Evolutionary conservation across 2,329 filamentous ascomycete species (phyloP).

Genomic region (Pseudomassariella vexata): DNA sequence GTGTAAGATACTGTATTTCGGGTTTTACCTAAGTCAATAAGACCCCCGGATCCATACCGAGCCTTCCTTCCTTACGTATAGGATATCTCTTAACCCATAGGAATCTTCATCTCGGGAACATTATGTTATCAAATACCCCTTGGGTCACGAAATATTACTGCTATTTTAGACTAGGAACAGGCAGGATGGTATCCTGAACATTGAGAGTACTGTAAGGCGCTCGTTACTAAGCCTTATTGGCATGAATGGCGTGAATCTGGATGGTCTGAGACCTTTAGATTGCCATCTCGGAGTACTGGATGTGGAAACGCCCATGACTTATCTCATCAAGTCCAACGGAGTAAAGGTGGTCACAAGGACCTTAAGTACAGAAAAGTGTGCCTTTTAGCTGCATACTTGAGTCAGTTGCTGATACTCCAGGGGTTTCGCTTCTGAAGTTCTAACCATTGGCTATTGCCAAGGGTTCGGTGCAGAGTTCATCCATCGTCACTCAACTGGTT

Average conservation of each 20-base stretch:
- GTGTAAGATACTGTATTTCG: slow-evolving; percentile 13
- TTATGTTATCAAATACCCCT: slow-evolving; percentile 14
- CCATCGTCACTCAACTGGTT: too few species aligned
- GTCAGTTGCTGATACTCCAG: too few species aligned
- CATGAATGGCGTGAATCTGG: slow-evolving; percentile 13
- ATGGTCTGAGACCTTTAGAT: slow-evolving; percentile 13
- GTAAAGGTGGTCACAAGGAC: too few species aligned
- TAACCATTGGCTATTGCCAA: too few species aligned
- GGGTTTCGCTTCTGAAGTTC: too few species aligned
- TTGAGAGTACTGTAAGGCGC: slow-evolving; percentile 25
- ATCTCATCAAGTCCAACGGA: too few species aligned
- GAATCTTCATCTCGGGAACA: slow-evolving; percentile 19
- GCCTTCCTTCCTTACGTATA: slow-evolving; percentile 12
- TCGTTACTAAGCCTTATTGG: slow-evolving; percentile 9
- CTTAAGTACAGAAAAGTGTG: too few species aligned
- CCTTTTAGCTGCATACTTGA: too few species aligned
- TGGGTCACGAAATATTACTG: slow-evolving; percentile 12
- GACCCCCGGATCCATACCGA: background rate
- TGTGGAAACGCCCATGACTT: background rate
- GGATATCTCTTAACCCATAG: slow-evolving; percentile 18
- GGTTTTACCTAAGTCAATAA: slow-evolving; percentile 8
- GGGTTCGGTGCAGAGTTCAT: too few species aligned
- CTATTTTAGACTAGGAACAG: slow-evolving; percentile 23
- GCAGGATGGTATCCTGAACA: slow-evolving; percentile 27
- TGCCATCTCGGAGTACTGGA: background rate